A percentile compares a stretch with the other conserved stretches of the same genome.
These are phyloP conservation scores for Euphrasia arctica DNA, from an alignment of 305 asterid species.

Conservation along the genomic window DNA sequence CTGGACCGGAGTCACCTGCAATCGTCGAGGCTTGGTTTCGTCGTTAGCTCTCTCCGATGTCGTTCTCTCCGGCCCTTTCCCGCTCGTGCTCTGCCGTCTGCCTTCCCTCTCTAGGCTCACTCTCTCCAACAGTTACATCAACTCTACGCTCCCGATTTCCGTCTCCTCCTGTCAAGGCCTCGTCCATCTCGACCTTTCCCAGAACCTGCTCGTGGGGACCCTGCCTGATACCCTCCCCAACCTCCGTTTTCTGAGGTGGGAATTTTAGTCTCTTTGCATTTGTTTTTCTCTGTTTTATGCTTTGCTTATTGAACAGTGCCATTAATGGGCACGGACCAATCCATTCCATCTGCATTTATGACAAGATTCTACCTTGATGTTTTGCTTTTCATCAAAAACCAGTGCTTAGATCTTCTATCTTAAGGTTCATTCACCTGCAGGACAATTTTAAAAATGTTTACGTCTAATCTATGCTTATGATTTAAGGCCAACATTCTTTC, in stretches of 20 bases:
- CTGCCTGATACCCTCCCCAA: conserved; percentile 57
- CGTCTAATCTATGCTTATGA: not conserved
- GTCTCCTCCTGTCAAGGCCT: conserved; percentile 58
- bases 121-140: conserved; percentile 46
- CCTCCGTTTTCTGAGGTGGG: conserved; percentile 67
- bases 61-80: conserved; percentile 60
- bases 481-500: not conserved
- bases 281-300: conserved; percentile 8
- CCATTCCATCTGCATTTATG: conserved; percentile 26
- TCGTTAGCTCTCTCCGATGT: conserved; percentile 41
- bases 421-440: too few species aligned
- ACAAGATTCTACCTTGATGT: conserved; percentile 5
- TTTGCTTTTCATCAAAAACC: conserved; percentile 6
- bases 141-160: conserved; percentile 47
- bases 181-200: conserved; percentile 54
- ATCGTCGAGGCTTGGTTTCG: conserved; percentile 34
- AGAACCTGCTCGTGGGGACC: conserved; percentile 55
- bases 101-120: conserved; percentile 43
- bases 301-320: conserved; percentile 3
- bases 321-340: conserved; percentile 26
- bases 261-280: not conserved
- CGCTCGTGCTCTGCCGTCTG: conserved; percentile 51
- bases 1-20: conserved; percentile 78
- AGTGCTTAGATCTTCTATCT: not conserved
- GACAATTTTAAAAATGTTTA: too few species aligned